Base-by-base conservation (phyloP, 2,329 filamentous ascomycete genomes). In the Stemphylium lycopersici region DNA sequence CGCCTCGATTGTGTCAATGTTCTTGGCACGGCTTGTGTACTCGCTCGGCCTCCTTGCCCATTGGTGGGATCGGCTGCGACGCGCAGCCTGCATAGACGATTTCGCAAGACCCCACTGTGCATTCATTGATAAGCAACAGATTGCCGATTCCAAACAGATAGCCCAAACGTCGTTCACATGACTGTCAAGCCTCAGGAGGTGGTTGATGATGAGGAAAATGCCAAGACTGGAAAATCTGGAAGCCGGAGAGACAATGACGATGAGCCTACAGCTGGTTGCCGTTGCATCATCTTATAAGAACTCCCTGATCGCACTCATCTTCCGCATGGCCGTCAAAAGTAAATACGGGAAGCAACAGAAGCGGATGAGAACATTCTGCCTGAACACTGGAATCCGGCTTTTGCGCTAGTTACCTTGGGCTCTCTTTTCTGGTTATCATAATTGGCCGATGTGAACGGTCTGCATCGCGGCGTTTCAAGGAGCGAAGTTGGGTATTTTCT, bases 101-200 rank as follows among this genome's bases (percentile, higher is more conserved):
- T 33, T 24, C 13, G 29, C 22, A 6, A 15, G 12, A 29, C 12
- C 22, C 31, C 24, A 26, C 44, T 15, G 40, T 41, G 13, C 34
- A 51, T 20, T 42, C 32, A 34, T 58, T 68, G 29, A 66, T 52
- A 46, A 31, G 7, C 3, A 22, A 24, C 51, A 96, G 91, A 93
- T 62, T 93, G 90, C 69, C 89, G 87, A 57, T 91, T 96, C 70
- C 90, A 85, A 68, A 81, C 82, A 26, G 88, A 91, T 59, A 80
- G 83, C 10, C 85, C 90, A 6, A 96, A 96, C 63, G 90, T 96
- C 24, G 87, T 96, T n/a, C 92, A 96, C 76, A 96, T 96, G 91
- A 93, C 90, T 5, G 87, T 96, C 65, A 90, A 90, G 65, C 92
- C 92, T 2, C 89, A 92, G 70, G 91, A 96, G 70, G 84, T 89